These are phyloP conservation scores for Petunia hybrid DNA, from an alignment of 305 asterid species.

Conservation along the genomic window DNA sequence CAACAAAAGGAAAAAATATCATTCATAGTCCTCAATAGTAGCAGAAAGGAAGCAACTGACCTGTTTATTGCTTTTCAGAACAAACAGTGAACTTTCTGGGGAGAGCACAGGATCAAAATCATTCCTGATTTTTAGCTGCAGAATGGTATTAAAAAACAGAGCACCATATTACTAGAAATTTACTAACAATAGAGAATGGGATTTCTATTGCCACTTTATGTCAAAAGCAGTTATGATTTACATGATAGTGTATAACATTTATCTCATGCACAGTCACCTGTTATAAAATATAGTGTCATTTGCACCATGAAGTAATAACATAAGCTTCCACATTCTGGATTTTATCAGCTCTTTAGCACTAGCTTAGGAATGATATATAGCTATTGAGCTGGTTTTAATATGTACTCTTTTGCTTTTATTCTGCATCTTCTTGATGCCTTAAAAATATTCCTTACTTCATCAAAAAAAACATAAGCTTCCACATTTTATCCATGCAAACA, in stretches of 20 bases:
- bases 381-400: too few species aligned
- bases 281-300: neutral
- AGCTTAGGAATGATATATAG: too few species aligned
- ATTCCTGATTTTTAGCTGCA: slow-evolving; percentile 97
- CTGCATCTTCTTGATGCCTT: too few species aligned
- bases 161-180: slow-evolving; percentile 26
- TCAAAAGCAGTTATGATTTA: neutral
- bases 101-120: slow-evolving; percentile 99
- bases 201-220: slow-evolving; percentile 22
- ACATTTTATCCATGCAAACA: slow-evolving; percentile 16
- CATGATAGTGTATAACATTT: neutral
- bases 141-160: slow-evolving; percentile 34
- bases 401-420: too few species aligned
- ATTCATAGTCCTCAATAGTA: slow-evolving; percentile 8
- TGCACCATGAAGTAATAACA: neutral
- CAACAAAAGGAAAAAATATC: neutral
- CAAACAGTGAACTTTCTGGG: slow-evolving; percentile 96
- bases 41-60: slow-evolving; percentile 56
- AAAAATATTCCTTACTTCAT: too few species aligned
- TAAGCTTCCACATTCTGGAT: neutral
- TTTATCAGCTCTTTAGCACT: too few species aligned
- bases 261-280: neutral
- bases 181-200: neutral
- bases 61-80: slow-evolving; percentile 87
- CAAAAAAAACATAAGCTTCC: neutral